A percentile compares a stretch with the other conserved stretches of the same genome.
These are phyloP conservation scores for Harringtonia lauricola DNA, from an alignment of 2,329 filamentous ascomycete genomes.

Conservation along the genomic window DNA sequence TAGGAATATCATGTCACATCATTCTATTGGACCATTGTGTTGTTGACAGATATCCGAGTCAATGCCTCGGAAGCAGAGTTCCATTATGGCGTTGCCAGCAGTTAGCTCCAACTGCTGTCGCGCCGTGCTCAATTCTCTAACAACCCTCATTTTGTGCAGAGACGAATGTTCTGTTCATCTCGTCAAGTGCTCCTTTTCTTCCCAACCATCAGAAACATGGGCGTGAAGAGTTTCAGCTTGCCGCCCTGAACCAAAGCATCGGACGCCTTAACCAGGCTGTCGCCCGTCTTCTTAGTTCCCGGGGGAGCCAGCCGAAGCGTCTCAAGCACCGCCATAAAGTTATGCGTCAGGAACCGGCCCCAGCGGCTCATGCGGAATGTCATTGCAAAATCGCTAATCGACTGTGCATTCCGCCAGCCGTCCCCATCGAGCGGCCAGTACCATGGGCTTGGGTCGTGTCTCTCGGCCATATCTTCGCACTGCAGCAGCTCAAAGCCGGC, in stretches of 20 bases:
- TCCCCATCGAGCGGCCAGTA: slow-evolving; percentile 89
- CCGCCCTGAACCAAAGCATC: slow-evolving; percentile 83
- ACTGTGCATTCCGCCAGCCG: slow-evolving; percentile 72
- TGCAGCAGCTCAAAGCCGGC: slow-evolving; percentile 78
- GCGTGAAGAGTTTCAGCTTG: slow-evolving; percentile 86
- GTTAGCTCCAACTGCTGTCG: no score
- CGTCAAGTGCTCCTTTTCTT: no score
- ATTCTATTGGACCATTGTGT: no score
- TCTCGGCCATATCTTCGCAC: slow-evolving; percentile 76
- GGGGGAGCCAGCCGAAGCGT: slow-evolving; percentile 61
- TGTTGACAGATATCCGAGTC: no score
- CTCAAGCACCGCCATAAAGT: slow-evolving; percentile 68
- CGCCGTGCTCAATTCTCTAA: no score
- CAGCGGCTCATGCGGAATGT: slow-evolving; percentile 82
- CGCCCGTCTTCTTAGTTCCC: slow-evolving; percentile 90
- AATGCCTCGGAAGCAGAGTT: no score
- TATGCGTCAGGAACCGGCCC: slow-evolving; percentile 66
- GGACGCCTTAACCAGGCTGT: slow-evolving; percentile 70
- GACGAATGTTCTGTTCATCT: no score
- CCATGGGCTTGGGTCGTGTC: slow-evolving; percentile 71
- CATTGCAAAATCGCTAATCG: slow-evolving; percentile 68
- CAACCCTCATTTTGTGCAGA: no score
- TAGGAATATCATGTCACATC: no score
- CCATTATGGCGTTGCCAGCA: no score
- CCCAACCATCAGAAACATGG: slow-evolving; percentile 98